These are phyloP conservation scores for Peronospora belbahrii DNA, from an alignment of 352 stramenopile species.

Conservation along the genomic window DNA sequence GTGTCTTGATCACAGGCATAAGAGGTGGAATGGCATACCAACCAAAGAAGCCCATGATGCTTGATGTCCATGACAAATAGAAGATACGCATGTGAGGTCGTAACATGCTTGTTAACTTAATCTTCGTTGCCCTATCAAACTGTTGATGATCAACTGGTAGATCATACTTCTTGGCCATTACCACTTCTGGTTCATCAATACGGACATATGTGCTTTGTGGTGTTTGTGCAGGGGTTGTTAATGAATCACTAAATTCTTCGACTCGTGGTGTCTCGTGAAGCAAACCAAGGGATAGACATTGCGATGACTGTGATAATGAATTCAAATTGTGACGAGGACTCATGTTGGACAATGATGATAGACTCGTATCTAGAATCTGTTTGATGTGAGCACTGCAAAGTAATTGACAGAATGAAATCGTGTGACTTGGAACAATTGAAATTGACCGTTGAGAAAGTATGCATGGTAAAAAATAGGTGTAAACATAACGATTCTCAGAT, in stretches of 20 bases:
- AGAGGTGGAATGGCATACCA: slow-evolving; percentile 94
- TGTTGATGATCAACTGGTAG: slow-evolving; percentile 45
- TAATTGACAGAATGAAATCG: slow-evolving; percentile 15
- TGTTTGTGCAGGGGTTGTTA: slow-evolving; percentile 13
- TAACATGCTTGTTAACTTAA: slow-evolving; percentile 72
- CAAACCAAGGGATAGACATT: slow-evolving; percentile 15
- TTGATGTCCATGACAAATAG: slow-evolving; percentile 87
- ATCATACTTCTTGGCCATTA: slow-evolving; percentile 29
- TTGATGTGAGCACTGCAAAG: slow-evolving; percentile 1
- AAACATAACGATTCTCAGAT: background rate
- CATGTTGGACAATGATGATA: too few relatives aligned
- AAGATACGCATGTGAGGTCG: slow-evolving; percentile 93
- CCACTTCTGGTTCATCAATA: slow-evolving; percentile 17
- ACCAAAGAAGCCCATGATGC: slow-evolving; percentile 91
- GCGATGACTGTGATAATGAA: background rate
- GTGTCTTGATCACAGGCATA: slow-evolving; percentile 86
- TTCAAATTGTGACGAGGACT: too few relatives aligned
- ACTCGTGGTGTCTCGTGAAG: slow-evolving; percentile 20
- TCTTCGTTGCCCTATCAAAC: slow-evolving; percentile 62
- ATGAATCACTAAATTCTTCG: slow-evolving; percentile 12
- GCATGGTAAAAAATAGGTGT: too few relatives aligned
- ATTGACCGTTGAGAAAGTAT: too few relatives aligned
- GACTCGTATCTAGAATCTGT: too few relatives aligned
- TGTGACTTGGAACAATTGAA: background rate
- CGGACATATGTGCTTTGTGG: slow-evolving; percentile 18